Base-by-base conservation (phyloP, 441 rosid species). In the Geranium incanum region DNA sequence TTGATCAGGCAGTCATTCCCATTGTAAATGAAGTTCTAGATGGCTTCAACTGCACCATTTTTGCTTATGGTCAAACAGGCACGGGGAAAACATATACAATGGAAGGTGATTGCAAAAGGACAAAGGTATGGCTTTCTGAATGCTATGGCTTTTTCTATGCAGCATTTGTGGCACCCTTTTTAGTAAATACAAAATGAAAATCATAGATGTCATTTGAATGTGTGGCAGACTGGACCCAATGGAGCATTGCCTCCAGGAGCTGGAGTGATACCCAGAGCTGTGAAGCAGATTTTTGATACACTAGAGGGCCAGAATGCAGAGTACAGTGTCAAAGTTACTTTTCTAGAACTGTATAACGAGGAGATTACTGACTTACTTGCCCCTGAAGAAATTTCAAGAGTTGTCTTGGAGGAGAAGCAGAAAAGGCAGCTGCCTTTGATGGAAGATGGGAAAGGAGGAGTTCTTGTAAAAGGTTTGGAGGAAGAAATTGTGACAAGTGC, bases 371-470 rank as follows among this genome's bases (percentile, higher is more conserved):
- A 95, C 78, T 97, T 95, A 82, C 84, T 95, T 86, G 98, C 99
- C 68, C 84, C 69, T 0, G 99, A 95, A 72, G 99, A 92, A 83
- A 84, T 88, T 74, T 71, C 81, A 36, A 95, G 89, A 73, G 91
- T 92, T 71, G 63, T 21, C 18, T 7, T 81, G 0, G 99, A 95
- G 76, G 99, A 95, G 73, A 95, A 91, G 81, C 82, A 96, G 36
- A 95, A 95, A 86, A 95, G 89, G 77, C 93, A 98, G 52, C 78
- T 95, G 68, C 98, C 99, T 70, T 96, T 95, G 55, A 95, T 95
- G 99, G 99, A 95, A 84, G 99, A 95, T 86, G 99, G 99, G 63
- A 95, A 89, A 82, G 99, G 99, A 18, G 96, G 99, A 65, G 98
- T 95, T 77, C 86, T 95, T 70, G 98, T 91, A 12, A 76, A 96